Evolutionary conservation across 2,329 filamentous ascomycete species (phyloP).

Genomic region (Neurospora sp.): DNA sequence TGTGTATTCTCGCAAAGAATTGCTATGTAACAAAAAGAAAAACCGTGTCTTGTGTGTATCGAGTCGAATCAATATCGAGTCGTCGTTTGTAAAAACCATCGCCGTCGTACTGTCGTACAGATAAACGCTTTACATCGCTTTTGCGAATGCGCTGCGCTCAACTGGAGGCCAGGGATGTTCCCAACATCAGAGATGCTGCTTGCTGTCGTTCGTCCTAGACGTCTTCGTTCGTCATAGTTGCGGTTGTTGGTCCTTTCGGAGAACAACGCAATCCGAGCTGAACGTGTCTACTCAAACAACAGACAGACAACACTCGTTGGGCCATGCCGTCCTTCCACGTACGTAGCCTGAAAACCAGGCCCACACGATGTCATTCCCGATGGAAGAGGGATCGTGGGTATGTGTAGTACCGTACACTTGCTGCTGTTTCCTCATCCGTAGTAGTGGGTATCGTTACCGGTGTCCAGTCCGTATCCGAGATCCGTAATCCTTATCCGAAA

Average conservation of each 20-base stretch:
- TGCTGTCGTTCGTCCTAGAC: neutral
- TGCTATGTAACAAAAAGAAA: neutral
- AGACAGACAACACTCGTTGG: constrained; percentile 4
- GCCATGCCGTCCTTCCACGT: constrained; percentile 23
- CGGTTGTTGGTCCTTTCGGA: neutral
- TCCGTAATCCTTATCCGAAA: neutral
- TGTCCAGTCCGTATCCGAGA: neutral
- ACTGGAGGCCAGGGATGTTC: neutral
- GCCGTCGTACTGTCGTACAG: neutral
- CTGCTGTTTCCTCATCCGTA: constrained; percentile 3
- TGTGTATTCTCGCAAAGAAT: neutral
- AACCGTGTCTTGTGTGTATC: neutral
- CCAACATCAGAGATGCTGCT: neutral
- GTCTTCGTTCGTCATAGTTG: neutral
- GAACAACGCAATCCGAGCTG: neutral
- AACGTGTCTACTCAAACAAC: neutral
- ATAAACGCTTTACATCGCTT: neutral
- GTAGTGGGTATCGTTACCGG: neutral
- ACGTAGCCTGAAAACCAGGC: constrained; percentile 6
- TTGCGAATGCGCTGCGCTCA: neutral
- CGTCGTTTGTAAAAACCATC: neutral
- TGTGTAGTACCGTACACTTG: neutral
- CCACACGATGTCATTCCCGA: neutral
- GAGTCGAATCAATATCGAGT: neutral
- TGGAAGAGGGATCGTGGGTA: neutral